phyloP scores from a whole-genome alignment of 2,329 filamentous ascomycete species.

The Coniochaeta pulveracea region DNA sequence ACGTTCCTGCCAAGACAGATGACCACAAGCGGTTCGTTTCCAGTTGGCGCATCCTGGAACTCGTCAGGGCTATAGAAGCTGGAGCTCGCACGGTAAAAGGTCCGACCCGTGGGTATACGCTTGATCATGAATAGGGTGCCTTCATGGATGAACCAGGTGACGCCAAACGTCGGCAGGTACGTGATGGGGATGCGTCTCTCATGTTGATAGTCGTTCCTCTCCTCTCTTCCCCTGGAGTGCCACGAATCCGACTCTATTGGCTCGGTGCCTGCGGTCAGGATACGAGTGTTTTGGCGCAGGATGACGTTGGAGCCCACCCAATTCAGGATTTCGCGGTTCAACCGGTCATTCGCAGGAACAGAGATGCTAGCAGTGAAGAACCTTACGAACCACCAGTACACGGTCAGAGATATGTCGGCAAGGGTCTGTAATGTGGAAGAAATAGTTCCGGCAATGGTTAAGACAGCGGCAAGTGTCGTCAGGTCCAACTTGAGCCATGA shows the following conservation, averaged over 20 bases:
- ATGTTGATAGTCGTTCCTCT: slow-evolving; percentile 19
- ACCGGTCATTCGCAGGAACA: slow-evolving; percentile 22
- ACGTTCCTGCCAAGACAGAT: slow-evolving; percentile 32
- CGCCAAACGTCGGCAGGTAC: slow-evolving; percentile 25
- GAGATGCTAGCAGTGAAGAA: slow-evolving; percentile 26
- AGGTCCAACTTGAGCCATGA: slow-evolving; percentile 2
- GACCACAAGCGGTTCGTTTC: slow-evolving; percentile 24
- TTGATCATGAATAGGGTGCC: slow-evolving; percentile 23
- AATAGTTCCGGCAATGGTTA: slow-evolving; percentile 3
- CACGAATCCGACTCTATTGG: slow-evolving; percentile 19
- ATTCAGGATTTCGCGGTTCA: slow-evolving; percentile 17
- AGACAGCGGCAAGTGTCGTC: neutral
- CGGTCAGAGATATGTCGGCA: slow-evolving; percentile 11
- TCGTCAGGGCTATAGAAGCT: slow-evolving; percentile 17
- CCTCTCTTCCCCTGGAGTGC: slow-evolving; percentile 13
- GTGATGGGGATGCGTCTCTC: slow-evolving; percentile 23
- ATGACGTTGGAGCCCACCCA: slow-evolving; percentile 25
- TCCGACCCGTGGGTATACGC: slow-evolving; percentile 15
- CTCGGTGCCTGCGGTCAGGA: slow-evolving; percentile 23
- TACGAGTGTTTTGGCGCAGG: slow-evolving; percentile 16
- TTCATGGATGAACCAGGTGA: slow-evolving; percentile 22
- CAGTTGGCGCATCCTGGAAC: slow-evolving; percentile 20
- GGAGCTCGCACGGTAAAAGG: slow-evolving; percentile 8
- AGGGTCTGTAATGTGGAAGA: neutral
- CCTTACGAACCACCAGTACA: slow-evolving; percentile 23